Evolutionary conservation across 225 moss, liverwort and hornwort genomes (phyloP).

Genomic region (Anthoceros angustus): DNA sequence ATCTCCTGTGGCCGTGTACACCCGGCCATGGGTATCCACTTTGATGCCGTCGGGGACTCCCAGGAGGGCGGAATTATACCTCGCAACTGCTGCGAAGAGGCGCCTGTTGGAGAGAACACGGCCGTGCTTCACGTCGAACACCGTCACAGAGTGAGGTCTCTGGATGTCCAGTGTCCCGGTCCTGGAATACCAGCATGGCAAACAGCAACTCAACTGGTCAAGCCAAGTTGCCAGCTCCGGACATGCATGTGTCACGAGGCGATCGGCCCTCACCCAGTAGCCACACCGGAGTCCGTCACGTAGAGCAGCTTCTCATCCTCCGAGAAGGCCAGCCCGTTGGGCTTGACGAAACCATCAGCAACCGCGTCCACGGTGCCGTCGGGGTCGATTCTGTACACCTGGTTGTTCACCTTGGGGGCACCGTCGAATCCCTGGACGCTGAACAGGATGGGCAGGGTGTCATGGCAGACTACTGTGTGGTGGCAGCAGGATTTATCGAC

Average conservation of each 20-base stretch:
- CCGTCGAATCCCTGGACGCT: constrained; percentile 32
- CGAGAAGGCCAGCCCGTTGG: constrained; percentile 43
- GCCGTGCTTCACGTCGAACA: constrained; percentile 16
- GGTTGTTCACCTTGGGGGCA: constrained; percentile 30
- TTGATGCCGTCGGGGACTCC: constrained; percentile 33
- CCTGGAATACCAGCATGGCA: neutral
- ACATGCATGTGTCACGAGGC: neutral
- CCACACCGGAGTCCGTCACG: constrained; percentile 25
- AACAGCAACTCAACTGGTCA: neutral
- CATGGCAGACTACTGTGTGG: neutral
- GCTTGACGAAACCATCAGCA: constrained; percentile 19
- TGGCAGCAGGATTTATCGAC: neutral
- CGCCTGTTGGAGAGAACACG: constrained; percentile 16
- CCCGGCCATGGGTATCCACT: constrained; percentile 37
- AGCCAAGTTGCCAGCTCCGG: neutral
- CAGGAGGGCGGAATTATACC: constrained; percentile 24
- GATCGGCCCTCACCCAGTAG: constrained; percentile 8
- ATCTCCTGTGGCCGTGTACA: constrained; percentile 23
- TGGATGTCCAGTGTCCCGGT: constrained; percentile 10
- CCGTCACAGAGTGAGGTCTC: constrained; percentile 24
- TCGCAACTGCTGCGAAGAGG: constrained; percentile 26
- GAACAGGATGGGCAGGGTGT: neutral
- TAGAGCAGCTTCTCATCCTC: constrained; percentile 35
- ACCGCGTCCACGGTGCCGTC: constrained; percentile 33
- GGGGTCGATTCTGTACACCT: constrained; percentile 26